A percentile compares a stretch with the other conserved stretches of the same genome.
These are phyloP conservation scores for Oryza longistaminata DNA, from an alignment of 176 grass and related monocot species.

Conservation along the genomic window DNA sequence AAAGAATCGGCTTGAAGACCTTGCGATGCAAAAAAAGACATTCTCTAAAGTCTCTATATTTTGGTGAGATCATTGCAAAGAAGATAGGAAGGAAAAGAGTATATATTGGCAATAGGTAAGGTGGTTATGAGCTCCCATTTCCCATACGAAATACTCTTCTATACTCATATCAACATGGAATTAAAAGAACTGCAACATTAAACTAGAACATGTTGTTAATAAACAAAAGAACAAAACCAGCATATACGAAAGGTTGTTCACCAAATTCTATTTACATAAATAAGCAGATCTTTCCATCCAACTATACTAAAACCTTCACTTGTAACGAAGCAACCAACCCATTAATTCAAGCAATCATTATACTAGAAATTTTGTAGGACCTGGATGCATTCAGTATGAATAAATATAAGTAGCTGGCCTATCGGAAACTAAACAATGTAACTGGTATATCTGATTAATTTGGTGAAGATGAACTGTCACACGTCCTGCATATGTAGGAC, in stretches of 20 bases:
- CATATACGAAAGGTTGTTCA: not conserved
- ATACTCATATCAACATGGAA: not conserved
- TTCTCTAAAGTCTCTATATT: not conserved
- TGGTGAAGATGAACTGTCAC: constrained; percentile 39
- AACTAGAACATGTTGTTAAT: not conserved
- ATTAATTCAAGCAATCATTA: not conserved
- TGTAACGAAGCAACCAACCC: not conserved
- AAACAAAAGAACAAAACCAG: not conserved
- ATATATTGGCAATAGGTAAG: not conserved
- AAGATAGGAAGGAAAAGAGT: not conserved
- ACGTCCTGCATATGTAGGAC: constrained; percentile 7
- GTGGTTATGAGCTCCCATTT: not conserved
- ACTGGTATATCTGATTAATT: constrained; percentile 8
- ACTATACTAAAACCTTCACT: not conserved
- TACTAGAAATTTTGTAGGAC: not conserved
- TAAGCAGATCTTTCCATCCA: not conserved
- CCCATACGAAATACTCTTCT: not conserved
- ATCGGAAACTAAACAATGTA: not conserved
- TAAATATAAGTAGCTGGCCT: not conserved
- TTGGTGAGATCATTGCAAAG: not conserved
- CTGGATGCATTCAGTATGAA: not conserved
- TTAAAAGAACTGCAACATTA: not conserved
- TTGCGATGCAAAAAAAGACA: not conserved
- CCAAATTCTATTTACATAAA: not conserved
- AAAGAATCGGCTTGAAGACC: not conserved